Conservation (phyloP, 2,329 filamentous ascomycete genomes). For the Fusarium anguioides region DNA sequence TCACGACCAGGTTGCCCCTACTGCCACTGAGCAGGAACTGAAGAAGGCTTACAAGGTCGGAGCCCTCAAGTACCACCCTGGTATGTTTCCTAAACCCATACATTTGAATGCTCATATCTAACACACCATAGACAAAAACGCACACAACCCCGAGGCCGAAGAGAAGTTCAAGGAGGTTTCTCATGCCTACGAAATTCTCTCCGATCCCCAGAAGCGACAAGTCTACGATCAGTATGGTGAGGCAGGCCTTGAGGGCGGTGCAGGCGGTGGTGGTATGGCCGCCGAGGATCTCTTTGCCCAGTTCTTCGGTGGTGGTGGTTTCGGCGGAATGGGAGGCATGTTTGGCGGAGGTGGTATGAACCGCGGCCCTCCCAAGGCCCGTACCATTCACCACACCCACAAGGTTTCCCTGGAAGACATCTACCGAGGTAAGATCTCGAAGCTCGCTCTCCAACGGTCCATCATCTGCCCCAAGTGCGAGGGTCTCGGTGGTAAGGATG, state of each 20-base stretch:
- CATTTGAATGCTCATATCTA: slow-evolving; percentile 6
- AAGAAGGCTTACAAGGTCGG: slow-evolving; percentile 91
- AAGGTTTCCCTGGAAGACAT: slow-evolving; percentile 98
- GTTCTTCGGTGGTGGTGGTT: slow-evolving; percentile 83
- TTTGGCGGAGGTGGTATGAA: slow-evolving; percentile 76
- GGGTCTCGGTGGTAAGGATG: slow-evolving; percentile 95
- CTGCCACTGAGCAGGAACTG: slow-evolving; percentile 84
- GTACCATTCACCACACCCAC: slow-evolving; percentile 98
- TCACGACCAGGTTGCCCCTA: slow-evolving; percentile 73
- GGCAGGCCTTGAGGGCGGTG: slow-evolving; percentile 92
- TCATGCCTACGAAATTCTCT: slow-evolving; percentile 94
- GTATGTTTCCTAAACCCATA: slow-evolving; percentile 60
- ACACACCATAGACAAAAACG: slow-evolving; percentile 83
- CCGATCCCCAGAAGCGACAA: slow-evolving; percentile 88
- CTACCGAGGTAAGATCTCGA: slow-evolving; percentile 97
- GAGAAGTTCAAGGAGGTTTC: slow-evolving; percentile 99
- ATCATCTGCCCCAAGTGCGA: slow-evolving; percentile 96
- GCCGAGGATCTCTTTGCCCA: slow-evolving; percentile 96
- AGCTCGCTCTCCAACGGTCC: slow-evolving; percentile 95
- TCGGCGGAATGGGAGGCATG: slow-evolving; percentile 74
- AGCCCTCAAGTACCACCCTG: slow-evolving; percentile 86
- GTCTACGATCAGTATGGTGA: slow-evolving; percentile 98
- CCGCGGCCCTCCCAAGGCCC: slow-evolving; percentile 85
- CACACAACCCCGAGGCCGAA: slow-evolving; percentile 89
- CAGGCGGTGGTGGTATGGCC: slow-evolving; percentile 83